These are phyloP conservation scores for Backusella mclennaniae DNA, from an alignment of 192 early-diverging fungal genomes.

Conservation along the genomic window DNA sequence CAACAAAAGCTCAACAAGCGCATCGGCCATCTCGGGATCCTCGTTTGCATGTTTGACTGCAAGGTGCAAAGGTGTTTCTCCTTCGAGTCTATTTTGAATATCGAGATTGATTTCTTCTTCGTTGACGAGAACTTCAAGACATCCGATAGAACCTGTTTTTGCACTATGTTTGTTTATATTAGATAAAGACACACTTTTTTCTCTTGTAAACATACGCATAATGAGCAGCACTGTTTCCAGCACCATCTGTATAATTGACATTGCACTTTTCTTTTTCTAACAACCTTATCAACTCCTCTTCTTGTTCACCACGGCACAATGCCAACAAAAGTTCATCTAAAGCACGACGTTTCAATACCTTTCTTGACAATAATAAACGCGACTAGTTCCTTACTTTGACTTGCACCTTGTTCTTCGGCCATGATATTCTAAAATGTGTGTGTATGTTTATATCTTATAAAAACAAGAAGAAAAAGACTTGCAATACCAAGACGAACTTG, in stretches of 20 bases:
- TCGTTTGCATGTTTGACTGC: slow-evolving; percentile 52
- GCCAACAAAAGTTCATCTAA: slow-evolving; percentile 69
- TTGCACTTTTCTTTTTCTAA: slow-evolving; percentile 43
- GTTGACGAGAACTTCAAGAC: slow-evolving; percentile 54
- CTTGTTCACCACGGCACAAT: slow-evolving; percentile 68
- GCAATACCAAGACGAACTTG: neutral
- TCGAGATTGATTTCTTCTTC: slow-evolving; percentile 58
- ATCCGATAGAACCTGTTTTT: slow-evolving; percentile 56
- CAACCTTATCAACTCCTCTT: slow-evolving; percentile 62
- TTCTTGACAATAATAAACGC: neutral
- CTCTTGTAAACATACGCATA: slow-evolving; percentile 50
- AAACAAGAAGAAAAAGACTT: neutral
- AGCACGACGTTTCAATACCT: neutral
- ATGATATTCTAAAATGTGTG: slow-evolving; percentile 8
- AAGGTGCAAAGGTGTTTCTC: slow-evolving; percentile 71
- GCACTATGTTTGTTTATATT: slow-evolving; percentile 30
- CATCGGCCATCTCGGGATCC: slow-evolving; percentile 57
- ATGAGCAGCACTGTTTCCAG: slow-evolving; percentile 70
- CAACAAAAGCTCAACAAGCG: slow-evolving; percentile 59
- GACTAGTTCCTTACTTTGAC: slow-evolving; percentile 1
- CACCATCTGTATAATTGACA: slow-evolving; percentile 61
- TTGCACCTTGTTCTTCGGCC: slow-evolving; percentile 11
- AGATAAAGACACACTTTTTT: neutral
- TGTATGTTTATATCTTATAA: neutral
- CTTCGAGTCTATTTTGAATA: slow-evolving; percentile 48